Percentiles rank a stretch among this genome's conserved stretches.
Conservation (phyloP, 169 alveolate genomes). For the Fabrea salina region DNA sequence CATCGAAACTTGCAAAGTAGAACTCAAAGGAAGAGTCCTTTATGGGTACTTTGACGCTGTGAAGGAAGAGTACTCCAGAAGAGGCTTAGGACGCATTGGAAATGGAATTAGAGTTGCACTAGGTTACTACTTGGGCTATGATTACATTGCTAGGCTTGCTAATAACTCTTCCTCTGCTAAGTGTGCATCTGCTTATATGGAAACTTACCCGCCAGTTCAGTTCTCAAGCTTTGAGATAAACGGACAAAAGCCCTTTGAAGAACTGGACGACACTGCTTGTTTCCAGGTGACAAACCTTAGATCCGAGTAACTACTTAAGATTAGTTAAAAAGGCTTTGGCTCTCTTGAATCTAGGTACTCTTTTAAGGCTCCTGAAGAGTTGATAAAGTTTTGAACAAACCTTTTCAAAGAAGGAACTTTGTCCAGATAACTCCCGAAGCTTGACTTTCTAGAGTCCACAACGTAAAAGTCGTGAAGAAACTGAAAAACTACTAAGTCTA, state of each 20-base stretch:
- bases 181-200: neutral
- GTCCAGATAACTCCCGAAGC: neutral
- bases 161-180: neutral
- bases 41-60: neutral
- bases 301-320: too few species aligned
- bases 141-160: neutral
- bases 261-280: too few species aligned
- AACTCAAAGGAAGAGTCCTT: neutral
- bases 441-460: neutral
- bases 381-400: neutral
- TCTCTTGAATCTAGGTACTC: conserved; percentile 11
- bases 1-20: neutral
- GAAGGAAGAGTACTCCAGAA: neutral
- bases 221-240: neutral
- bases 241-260: neutral
- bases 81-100: neutral
- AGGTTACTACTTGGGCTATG: neutral
- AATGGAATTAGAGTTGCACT: neutral
- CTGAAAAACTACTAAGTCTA: neutral
- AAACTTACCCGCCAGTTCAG: neutral
- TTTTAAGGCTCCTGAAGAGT: neutral
- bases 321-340: neutral
- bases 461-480: neutral
- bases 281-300: too few species aligned
- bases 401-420: neutral